Percentiles rank a stretch among this genome's conserved stretches.
Conservation (phyloP, 2,329 filamentous ascomycete genomes). For the Aspergillus uvarum region DNA sequence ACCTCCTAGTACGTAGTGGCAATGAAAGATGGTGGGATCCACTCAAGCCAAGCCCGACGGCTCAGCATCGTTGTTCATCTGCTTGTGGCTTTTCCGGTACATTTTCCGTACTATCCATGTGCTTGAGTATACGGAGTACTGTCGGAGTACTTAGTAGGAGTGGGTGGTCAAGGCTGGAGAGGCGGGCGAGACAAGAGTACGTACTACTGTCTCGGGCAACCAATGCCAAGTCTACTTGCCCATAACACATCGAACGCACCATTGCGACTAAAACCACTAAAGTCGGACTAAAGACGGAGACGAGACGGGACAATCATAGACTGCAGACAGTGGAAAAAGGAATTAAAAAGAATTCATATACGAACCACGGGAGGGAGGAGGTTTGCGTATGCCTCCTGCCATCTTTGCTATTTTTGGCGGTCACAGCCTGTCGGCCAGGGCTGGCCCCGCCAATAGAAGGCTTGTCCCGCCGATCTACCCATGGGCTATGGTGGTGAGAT, state of each 20-base stretch:
- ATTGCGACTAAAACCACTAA: constrained; percentile 1
- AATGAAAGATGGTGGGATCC: constrained; percentile 3
- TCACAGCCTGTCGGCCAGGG: background rate
- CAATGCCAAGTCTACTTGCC: background rate
- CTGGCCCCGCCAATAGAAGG: constrained; percentile 4
- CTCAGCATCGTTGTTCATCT: background rate
- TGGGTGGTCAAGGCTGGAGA: background rate
- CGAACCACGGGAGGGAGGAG: constrained; percentile 2
- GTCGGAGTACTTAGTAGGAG: no score
- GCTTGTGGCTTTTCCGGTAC: no score
- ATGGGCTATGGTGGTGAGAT: background rate
- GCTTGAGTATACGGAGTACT: no score
- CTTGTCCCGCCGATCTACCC: constrained; percentile 2
- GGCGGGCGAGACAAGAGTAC: background rate
- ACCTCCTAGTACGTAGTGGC: constrained; percentile 10
- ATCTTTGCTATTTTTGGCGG: constrained; percentile 17
- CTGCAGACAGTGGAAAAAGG: background rate
- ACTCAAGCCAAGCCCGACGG: constrained; percentile 4
- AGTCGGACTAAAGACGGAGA: background rate
- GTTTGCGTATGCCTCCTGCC: constrained; percentile 17
- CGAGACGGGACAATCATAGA: no score
- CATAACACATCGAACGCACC: background rate
- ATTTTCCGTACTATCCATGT: no score
- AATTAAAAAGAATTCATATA: background rate
- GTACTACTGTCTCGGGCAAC: background rate